Percentiles rank a stretch among this genome's conserved stretches.
These are phyloP conservation scores for Coprinellus micaceus DNA, from an alignment of 768 basidiomycete species.

Conservation along the genomic window DNA sequence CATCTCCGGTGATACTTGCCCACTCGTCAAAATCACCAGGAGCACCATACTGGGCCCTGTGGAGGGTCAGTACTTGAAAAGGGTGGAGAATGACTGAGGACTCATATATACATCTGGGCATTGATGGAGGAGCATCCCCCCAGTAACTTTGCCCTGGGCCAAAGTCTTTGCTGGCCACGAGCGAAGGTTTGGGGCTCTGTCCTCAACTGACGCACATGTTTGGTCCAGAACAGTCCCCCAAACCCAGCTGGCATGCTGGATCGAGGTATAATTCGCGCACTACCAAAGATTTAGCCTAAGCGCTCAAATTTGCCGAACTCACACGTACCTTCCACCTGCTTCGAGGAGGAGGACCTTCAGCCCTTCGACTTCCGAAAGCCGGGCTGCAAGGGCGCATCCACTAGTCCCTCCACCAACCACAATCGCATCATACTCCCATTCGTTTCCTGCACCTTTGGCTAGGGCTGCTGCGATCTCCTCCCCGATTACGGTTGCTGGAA, in stretches of 20 bases:
- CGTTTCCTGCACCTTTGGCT: not conserved
- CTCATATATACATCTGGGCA: constrained; percentile 46
- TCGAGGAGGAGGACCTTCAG: constrained; percentile 54
- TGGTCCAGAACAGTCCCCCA: constrained; percentile 34
- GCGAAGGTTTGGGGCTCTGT: constrained; percentile 56
- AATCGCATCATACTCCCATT: constrained; percentile 43
- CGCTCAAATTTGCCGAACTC: not conserved
- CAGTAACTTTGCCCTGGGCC: constrained; percentile 65
- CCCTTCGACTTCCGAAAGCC: constrained; percentile 51
- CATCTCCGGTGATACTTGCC: constrained; percentile 49
- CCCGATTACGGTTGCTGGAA: constrained; percentile 1
- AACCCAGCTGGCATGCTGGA: constrained; percentile 43
- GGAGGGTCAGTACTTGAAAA: not conserved
- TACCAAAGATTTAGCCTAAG: constrained; percentile 18
- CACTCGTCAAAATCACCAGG: constrained; percentile 73
- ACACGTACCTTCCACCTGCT: constrained; percentile 51
- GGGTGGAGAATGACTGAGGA: not conserved
- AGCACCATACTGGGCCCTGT: constrained; percentile 61
- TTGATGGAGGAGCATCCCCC: constrained; percentile 74
- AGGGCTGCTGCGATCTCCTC: not conserved
- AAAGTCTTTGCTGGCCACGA: constrained; percentile 43
- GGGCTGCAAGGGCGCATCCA: constrained; percentile 56
- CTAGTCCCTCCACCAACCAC: constrained; percentile 58
- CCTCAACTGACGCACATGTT: constrained; percentile 46
- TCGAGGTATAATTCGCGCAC: constrained; percentile 36